A percentile compares a stretch with the other conserved stretches of the same genome.
These are phyloP conservation scores for Colletotrichum gigasporum DNA, from an alignment of 2,329 filamentous ascomycete species.

Conservation along the genomic window DNA sequence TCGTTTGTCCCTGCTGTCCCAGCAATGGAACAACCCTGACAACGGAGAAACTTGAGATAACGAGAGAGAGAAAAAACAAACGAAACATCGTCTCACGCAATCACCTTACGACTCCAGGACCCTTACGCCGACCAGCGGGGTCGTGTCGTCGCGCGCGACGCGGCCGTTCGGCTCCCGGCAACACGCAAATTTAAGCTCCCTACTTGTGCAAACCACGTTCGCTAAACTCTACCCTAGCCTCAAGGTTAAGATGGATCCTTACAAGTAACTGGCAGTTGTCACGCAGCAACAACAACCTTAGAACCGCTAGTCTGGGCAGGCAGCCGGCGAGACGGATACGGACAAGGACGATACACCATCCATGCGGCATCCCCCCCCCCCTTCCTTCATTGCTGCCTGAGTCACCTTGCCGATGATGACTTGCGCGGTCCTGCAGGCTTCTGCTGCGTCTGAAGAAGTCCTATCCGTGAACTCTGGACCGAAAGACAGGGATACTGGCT, in stretches of 20 bases:
- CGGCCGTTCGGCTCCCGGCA: neutral
- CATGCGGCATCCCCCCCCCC: too few species aligned
- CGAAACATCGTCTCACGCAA: neutral
- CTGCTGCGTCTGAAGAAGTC: too few species aligned
- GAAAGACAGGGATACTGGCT: too few species aligned
- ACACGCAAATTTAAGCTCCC: conserved; percentile 1
- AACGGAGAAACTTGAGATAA: too few species aligned
- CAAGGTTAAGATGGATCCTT: neutral
- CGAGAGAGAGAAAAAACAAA: neutral
- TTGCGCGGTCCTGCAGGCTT: too few species aligned
- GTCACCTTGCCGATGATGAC: too few species aligned
- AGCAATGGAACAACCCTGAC: neutral
- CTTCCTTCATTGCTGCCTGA: too few species aligned
- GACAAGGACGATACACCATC: too few species aligned
- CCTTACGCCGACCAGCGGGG: neutral
- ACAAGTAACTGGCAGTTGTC: neutral
- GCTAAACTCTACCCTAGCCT: neutral
- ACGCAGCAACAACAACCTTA: too few species aligned
- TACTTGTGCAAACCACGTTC: neutral
- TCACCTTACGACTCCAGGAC: neutral
- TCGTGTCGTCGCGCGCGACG: neutral
- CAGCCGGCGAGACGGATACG: too few species aligned
- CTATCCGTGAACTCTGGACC: too few species aligned
- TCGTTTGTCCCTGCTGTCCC: neutral
- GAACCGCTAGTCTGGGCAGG: too few species aligned